Evolutionary conservation across 2,329 filamentous ascomycete species (phyloP).

Genomic region (Didymella arachidicola): DNA sequence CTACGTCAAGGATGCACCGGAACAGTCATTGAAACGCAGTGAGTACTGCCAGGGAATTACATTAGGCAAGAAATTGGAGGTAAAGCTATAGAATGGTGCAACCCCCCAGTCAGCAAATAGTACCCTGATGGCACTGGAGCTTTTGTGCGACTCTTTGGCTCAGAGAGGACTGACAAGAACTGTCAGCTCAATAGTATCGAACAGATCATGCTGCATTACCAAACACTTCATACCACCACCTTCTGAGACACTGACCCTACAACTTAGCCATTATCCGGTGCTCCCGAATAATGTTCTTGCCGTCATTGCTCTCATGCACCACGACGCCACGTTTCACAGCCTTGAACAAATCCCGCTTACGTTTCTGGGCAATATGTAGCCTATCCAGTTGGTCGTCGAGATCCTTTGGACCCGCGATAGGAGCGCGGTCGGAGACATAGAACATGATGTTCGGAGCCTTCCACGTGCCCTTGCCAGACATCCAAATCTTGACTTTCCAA

Average conservation of each 20-base stretch:
- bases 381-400: slow-evolving; percentile 7
- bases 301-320: slow-evolving; percentile 7
- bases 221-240: neutral
- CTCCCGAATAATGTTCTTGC: slow-evolving; percentile 12
- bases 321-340: neutral
- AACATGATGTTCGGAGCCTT: slow-evolving; percentile 14
- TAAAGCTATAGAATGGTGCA: neutral
- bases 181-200: neutral
- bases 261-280: slow-evolving; percentile 6
- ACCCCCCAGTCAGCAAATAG: neutral
- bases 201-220: neutral
- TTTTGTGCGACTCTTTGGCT: neutral
- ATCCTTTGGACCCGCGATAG: neutral
- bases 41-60: neutral
- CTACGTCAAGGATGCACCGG: neutral
- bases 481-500: slow-evolving; percentile 17
- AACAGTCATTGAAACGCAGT: neutral
- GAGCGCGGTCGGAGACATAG: slow-evolving; percentile 14
- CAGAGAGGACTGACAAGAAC: neutral
- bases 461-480: slow-evolving; percentile 1
- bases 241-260: neutral
- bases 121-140: neutral
- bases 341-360: neutral
- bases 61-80: neutral
- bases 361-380: neutral